Base-by-base conservation (phyloP, 148 eudicot genomes). In the Pharnaceum exiguum region DNA sequence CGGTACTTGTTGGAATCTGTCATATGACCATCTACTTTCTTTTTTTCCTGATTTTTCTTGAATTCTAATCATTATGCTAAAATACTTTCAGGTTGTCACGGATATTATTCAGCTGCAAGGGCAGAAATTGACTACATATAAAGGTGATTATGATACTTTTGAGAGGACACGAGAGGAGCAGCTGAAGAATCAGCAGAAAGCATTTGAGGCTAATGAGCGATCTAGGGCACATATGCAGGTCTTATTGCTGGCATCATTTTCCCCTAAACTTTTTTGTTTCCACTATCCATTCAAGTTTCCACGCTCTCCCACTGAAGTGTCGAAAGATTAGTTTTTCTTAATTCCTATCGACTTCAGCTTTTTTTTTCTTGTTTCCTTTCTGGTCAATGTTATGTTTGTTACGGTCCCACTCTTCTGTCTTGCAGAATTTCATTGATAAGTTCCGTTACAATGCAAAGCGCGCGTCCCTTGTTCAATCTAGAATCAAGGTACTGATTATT, bases 401-500 rank as follows among this genome's bases (percentile, higher is more conserved):
- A 36, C 63, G 46, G 55, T 35, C 21, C 32, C 50, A 8, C 39
- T 28, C 18, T 39, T 17, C 19, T 40, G 58, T 72, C 46, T 60
- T 85, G 81, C 99, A 94, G 99, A 25, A 74, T 46, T 94, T 94
- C 49, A 94, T 94, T 37, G 96, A 94, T 62, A 94, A 94, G 68
- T 94, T 94, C 47, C 91, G 99, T 42, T 94, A 83, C 76, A 94
- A 94, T 72, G 99, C 99, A 40, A 94, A 94, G 84, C 96, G 99
- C 65, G 99, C 99, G 32, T 89, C 99, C 40, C 99, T 94, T 66
- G 99, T 94, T 63, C 99, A 94, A 71, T 94, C 99, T 46, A 83
- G 99, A 77, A 94, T 94, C 63, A 94, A 94, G 95, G 99, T 94
- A 66, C 60, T 44, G 33, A 32, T 51, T 56, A 17, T 19, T 54